Evolutionary conservation across 2,329 filamentous ascomycete genomes (phyloP).

Genomic region (Trichoderma gracile): DNA sequence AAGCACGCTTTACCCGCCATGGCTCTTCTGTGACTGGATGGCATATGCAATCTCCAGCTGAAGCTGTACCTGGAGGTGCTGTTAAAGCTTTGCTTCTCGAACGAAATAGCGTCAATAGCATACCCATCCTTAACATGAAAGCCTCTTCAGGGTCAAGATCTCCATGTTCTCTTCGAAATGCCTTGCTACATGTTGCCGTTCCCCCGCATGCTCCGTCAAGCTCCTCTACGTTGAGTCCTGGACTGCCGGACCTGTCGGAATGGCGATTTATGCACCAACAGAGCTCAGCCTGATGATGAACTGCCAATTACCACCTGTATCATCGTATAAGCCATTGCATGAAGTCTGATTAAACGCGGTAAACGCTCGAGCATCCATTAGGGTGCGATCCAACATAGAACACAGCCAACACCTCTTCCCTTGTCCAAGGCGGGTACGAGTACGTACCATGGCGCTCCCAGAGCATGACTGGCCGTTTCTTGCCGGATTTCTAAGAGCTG

Average conservation of each 20-base stretch:
- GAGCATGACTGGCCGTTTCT: background rate
- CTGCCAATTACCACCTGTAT: background rate
- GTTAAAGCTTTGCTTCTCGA: too few species aligned
- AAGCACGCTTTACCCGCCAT: background rate
- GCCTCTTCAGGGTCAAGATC: too few species aligned
- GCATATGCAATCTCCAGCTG: background rate
- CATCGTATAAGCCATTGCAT: too few species aligned
- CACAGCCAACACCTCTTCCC: background rate
- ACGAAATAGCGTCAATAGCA: too few species aligned
- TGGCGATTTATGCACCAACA: background rate
- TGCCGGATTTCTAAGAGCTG: background rate
- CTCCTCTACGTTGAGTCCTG: background rate
- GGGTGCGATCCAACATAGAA: background rate
- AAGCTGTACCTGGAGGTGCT: too few species aligned
- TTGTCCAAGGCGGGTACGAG: background rate
- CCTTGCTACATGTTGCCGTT: too few species aligned
- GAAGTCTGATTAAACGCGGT: background rate
- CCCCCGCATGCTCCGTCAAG: background rate
- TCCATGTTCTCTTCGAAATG: too few species aligned
- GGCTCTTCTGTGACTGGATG: background rate
- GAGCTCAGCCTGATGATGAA: background rate
- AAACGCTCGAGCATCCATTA: constrained; percentile 1
- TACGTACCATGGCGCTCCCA: background rate
- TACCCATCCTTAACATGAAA: too few species aligned
- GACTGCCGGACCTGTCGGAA: background rate